Conservation (phyloP, 306 rosid genomes). For the Boehmeria nivea region DNA sequence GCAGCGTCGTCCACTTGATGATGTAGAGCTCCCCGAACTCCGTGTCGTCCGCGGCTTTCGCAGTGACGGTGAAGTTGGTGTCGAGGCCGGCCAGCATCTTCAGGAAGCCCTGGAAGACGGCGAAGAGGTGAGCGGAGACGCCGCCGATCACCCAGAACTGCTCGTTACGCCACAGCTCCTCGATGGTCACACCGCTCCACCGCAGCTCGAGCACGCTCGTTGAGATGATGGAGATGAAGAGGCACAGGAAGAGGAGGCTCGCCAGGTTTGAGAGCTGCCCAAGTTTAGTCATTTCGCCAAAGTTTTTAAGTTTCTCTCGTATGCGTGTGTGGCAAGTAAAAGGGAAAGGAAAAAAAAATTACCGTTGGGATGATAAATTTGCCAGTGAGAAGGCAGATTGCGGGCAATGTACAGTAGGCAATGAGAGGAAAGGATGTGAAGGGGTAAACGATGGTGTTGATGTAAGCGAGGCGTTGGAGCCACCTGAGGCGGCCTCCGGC, state of each 20-base stretch:
- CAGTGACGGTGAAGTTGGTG: constrained; percentile 91
- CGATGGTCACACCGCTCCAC: constrained; percentile 88
- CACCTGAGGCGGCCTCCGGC: constrained; percentile 90
- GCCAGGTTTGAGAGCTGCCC: constrained; percentile 90
- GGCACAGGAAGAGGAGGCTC: constrained; percentile 85
- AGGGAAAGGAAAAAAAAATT: constrained; percentile 19
- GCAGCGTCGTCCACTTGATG: constrained; percentile 89
- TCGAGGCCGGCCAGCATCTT: constrained; percentile 90
- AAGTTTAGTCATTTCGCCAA: not conserved
- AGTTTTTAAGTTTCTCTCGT: too few species aligned
- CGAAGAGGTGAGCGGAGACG: constrained; percentile 94
- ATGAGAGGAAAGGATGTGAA: constrained; percentile 91
- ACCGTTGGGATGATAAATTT: constrained; percentile 98
- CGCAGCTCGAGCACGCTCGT: constrained; percentile 84
- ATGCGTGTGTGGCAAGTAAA: too few species aligned
- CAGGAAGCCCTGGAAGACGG: constrained; percentile 90
- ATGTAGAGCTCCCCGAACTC: constrained; percentile 88
- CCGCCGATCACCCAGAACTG: constrained; percentile 99
- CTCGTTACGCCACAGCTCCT: constrained; percentile 88
- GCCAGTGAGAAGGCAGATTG: constrained; percentile 93
- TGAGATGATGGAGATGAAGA: constrained; percentile 74
- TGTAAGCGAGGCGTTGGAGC: constrained; percentile 87
- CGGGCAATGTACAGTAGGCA: constrained; percentile 86
- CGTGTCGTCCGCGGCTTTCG: constrained; percentile 77
- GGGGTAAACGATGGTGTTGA: constrained; percentile 96